Base-by-base conservation (phyloP, 2,329 filamentous ascomycete species). In the Cercospora zeina region DNA sequence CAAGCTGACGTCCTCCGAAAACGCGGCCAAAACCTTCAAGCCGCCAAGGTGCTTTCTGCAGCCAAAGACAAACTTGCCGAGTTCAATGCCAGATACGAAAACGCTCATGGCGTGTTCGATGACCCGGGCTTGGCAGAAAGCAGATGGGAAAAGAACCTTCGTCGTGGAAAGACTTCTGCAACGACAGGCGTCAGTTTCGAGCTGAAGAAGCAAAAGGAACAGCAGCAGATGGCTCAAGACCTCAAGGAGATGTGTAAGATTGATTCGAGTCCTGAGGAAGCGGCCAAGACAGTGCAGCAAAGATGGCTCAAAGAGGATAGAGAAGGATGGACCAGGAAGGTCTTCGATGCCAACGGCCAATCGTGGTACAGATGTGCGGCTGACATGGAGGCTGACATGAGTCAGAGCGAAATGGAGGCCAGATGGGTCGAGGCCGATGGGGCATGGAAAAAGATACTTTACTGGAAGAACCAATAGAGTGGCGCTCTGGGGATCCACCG, bases 161-260 rank as follows among this genome's bases (percentile, higher is more conserved):
- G 21, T 49, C 42, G 21, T 14, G 42, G 42, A n/a, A 49, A 27
- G 21, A 49, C 42, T 30, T 49, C 42, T 49, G 42, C 21, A 2
- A 49, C 42, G 2, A 49, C 42, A 30, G 42, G 42, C 2, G 42
- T 49, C 11, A 49, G 42, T 49, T 19, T 49, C 21, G 42, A 49
- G 21, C 13, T 49, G 42, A 49, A 27, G 21, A 49, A 49, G 42
- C 42, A 27, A n/a, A 27, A 49, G 42, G 42, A 49, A 49, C 42
- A 27, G 21, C 19, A 13, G 11, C 42, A 27, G 8, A 27, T 27
- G 21, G 21, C 21, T 49, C 42, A 27, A 27, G 42, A 49, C 4
- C 14, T 49, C 42, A 27, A 49, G 21, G 14, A 49, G 13, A 49
- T 49, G 42, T 13, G 11, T n/a, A 49, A 24, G 42, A 19, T 49